Conservation (phyloP, 2,329 filamentous ascomycete genomes). For the Coniochaeta sp. region DNA sequence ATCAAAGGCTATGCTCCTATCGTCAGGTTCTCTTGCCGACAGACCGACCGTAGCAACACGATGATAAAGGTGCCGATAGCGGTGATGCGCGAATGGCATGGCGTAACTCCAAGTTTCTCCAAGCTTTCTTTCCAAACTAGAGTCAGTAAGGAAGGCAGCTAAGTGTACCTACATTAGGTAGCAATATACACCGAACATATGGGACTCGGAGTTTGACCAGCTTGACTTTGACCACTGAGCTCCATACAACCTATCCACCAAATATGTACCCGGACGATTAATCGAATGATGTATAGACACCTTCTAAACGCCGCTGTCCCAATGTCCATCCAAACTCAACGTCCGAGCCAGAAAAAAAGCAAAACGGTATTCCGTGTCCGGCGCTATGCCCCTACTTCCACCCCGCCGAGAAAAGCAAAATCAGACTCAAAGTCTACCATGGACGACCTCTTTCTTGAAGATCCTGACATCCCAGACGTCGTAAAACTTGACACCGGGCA, state of each 20-base stretch:
- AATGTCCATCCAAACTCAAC: background rate
- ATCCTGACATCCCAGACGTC: slow-evolving; percentile 44
- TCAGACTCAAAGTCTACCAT: slow-evolving; percentile 28
- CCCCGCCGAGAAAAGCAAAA: background rate
- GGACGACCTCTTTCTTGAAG: slow-evolving; percentile 49
- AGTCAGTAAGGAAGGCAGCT: background rate
- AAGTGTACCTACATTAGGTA: no score
- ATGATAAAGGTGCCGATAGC: background rate
- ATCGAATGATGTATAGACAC: background rate
- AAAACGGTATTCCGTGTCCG: background rate
- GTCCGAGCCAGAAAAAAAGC: background rate
- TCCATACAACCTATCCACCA: background rate
- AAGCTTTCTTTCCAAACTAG: no score
- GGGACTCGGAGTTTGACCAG: background rate
- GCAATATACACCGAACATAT: no score
- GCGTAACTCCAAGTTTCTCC: background rate
- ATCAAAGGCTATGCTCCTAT: background rate
- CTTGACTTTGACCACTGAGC: background rate
- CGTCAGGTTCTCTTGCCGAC: background rate
- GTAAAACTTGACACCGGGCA: slow-evolving; percentile 32
- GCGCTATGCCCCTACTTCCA: background rate
- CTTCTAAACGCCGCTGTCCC: background rate
- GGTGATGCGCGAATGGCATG: background rate
- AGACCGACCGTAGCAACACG: background rate
- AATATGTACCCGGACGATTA: background rate